Evolutionary conservation across 2,329 filamentous ascomycete species (phyloP).

Genomic region (Colletotrichum neosansevieriae): DNA sequence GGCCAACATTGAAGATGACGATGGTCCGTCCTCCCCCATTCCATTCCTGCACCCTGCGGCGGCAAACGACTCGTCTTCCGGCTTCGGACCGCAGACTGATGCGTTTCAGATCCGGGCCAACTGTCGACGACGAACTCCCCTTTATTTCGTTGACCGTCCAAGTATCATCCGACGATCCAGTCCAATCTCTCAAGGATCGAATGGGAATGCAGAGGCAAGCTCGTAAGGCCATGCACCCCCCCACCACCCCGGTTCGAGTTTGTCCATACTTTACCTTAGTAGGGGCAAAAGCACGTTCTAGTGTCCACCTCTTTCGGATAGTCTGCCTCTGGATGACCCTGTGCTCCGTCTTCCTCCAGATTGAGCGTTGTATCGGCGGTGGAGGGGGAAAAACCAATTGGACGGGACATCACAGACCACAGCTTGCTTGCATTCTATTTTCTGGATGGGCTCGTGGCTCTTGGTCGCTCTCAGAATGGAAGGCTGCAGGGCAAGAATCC

Average conservation of each 20-base stretch:
- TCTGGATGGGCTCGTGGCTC: not conserved
- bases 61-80: constrained; percentile 22
- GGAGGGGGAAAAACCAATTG: not conserved
- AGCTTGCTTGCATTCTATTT: constrained; percentile 21
- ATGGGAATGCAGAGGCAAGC: constrained; percentile 9
- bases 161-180: constrained; percentile 16
- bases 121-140: constrained; percentile 11
- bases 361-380: constrained; percentile 30
- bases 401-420: constrained; percentile 27
- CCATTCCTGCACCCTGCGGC: not conserved
- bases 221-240: not conserved
- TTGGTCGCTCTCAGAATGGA: constrained; percentile 3
- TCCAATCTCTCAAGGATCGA: constrained; percentile 11
- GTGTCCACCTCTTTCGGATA: constrained; percentile 19
- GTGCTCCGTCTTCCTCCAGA: constrained; percentile 27
- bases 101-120: constrained; percentile 26
- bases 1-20: constrained; percentile 1
- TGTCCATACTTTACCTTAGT: not conserved
- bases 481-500: constrained; percentile 27
- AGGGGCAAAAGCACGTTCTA: not conserved
- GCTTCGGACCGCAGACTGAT: constrained; percentile 21
- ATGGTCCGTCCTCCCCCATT: not conserved
- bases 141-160: constrained; percentile 14
- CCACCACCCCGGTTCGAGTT: too few relatives aligned
- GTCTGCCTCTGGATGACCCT: constrained; percentile 31